Base-by-base conservation (phyloP, 129 eudicot genomes). In the Apium graveolens region DNA sequence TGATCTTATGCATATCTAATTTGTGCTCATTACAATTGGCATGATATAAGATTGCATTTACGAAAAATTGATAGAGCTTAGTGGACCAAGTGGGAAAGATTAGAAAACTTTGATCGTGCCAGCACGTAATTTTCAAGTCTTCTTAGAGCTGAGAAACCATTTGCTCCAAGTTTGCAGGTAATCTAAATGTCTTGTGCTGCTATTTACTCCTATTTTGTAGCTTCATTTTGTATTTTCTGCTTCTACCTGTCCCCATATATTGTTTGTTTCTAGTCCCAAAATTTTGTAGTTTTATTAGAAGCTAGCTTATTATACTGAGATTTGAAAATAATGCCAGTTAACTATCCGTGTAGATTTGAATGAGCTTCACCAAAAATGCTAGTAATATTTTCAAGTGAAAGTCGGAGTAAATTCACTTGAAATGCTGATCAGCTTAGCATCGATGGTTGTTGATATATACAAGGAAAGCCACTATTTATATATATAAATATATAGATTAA, bases 111-210 rank as follows among this genome's bases (percentile, higher is more conserved):
- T 79, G 80, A 83, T 60, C 31, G 68, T 60, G 68, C 68, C 32
- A n/a, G 13, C 32, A n/a, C 68, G 26, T 60, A 60, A n/a, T n/a
- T 60, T n/a, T n/a, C 5, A 26, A n/a, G 5, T 60, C 68, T 26
- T 55, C 27, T 60, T 2, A 7, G 31, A 60, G 32, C 26, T 3
- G 16, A 57, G 66, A 3, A 29, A 9, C 69, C 57, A 51, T 46
- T 70, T 60, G 76, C 70, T 38, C 43, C 4, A 76, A 18, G 39
- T 76, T 49, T 76, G 26, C 77, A 81, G 80, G 84, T 76, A 76
- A 6, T 69, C 53, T 26, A 29, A 34, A 45, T 76, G 24, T 18
- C 75, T 74, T 18, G 0, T 69, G 2, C 51, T 37, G 26, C 34
- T 74, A 74, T 3, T 27, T 8, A n/a, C n/a, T n/a, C n/a, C n/a